These are phyloP conservation scores for Dactylonectria macrodidyma DNA, from an alignment of 2,329 filamentous ascomycete genomes.

Conservation along the genomic window DNA sequence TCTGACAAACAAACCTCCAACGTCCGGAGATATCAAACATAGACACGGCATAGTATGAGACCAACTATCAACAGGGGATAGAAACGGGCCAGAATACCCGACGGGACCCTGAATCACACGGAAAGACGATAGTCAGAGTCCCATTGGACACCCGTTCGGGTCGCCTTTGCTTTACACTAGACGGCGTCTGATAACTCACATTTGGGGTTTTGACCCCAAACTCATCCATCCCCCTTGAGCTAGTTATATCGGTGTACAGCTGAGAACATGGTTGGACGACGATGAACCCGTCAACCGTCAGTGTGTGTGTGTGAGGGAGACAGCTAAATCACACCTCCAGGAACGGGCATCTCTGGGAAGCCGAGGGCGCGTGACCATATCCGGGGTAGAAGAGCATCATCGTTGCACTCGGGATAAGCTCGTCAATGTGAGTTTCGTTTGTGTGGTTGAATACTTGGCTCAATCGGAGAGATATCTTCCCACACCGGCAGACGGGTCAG, in stretches of 20 bases:
- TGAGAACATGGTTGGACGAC: conserved; percentile 4
- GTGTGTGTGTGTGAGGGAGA: background rate
- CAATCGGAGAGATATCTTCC: conserved; percentile 7
- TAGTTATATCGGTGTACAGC: conserved; percentile 24
- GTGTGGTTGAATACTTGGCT: background rate
- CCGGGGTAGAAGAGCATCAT: conserved; percentile 1
- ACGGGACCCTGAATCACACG: background rate
- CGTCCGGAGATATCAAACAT: background rate
- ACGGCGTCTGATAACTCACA: conserved; percentile 17
- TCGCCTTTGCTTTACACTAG: background rate
- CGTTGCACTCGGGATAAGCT: background rate
- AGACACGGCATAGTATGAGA: background rate
- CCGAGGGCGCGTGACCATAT: conserved; percentile 17
- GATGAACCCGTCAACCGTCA: background rate
- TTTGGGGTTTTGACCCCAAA: background rate
- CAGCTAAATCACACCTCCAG: background rate
- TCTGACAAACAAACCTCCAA: background rate
- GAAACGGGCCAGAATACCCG: background rate
- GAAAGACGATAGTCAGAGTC: background rate
- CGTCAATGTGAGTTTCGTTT: background rate
- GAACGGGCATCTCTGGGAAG: conserved; percentile 4
- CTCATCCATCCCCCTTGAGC: conserved; percentile 1
- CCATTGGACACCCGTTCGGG: background rate
- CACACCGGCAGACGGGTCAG: conserved; percentile 2
- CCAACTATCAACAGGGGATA: background rate